Percentiles rank a stretch among this genome's conserved stretches.
These are phyloP conservation scores for Beta macrorhiza DNA, from an alignment of 179 eudicot species.

Conservation along the genomic window DNA sequence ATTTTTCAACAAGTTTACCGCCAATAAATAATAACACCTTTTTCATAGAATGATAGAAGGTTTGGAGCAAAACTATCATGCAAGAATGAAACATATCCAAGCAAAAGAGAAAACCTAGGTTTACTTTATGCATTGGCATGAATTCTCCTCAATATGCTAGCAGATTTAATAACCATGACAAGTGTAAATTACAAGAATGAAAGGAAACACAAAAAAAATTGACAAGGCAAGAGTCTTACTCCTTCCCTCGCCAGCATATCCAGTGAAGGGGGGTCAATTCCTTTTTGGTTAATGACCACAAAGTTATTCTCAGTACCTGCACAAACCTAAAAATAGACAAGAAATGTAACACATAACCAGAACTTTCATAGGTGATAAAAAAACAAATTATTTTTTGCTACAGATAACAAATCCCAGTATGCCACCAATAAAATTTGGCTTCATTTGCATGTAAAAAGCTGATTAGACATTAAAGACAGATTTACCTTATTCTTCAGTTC, in stretches of 20 bases:
- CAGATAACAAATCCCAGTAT: background rate
- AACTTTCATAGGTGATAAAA: background rate
- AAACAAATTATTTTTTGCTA: background rate
- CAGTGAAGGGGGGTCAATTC: conserved; percentile 94
- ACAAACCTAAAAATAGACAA: conserved; percentile 60
- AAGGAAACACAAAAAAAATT: background rate
- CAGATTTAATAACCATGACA: background rate
- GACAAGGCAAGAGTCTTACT: conserved; percentile 43
- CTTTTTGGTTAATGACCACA: conserved; percentile 91
- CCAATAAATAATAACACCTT: background rate
- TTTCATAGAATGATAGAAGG: background rate
- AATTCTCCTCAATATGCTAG: background rate
- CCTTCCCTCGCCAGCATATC: conserved; percentile 93
- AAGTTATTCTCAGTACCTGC: conserved; percentile 63
- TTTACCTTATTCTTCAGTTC: conserved; percentile 84
- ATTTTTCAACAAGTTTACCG: background rate
- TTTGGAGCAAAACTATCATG: background rate
- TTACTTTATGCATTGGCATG: background rate
- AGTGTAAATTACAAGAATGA: background rate
- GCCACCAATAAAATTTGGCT: background rate
- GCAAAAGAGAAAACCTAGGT: background rate
- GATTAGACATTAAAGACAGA: background rate
- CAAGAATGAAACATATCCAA: background rate
- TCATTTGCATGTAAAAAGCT: background rate
- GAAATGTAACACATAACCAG: background rate